These are phyloP conservation scores for Cucurbita moschata DNA, from an alignment of 306 rosid species.

Conservation along the genomic window DNA sequence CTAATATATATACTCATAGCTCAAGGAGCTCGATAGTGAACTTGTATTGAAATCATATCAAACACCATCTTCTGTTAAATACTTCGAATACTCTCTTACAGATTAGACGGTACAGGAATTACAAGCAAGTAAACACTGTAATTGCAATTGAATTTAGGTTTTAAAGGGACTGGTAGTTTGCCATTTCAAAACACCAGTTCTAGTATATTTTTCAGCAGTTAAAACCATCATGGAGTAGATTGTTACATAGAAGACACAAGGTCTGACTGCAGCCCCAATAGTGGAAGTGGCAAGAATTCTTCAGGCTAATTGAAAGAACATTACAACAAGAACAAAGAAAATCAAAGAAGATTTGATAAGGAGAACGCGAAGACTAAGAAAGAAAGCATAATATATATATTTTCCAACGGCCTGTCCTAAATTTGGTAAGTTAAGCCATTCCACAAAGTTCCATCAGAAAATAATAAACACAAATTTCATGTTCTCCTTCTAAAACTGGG, in stretches of 20 bases:
- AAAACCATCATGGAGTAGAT: background rate
- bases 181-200: background rate
- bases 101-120: background rate
- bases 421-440: background rate
- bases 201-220: background rate
- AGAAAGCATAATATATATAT: background rate
- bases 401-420: background rate
- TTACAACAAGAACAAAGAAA: background rate
- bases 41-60: background rate
- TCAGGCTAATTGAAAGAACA: background rate
- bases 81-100: background rate
- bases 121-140: background rate
- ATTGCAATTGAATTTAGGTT: background rate
- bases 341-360: background rate
- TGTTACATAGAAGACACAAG: background rate
- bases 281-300: background rate
- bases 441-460: conserved; percentile 43
- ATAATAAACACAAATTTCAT: background rate
- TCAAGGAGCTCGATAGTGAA: background rate
- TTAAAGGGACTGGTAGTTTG: background rate
- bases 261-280: background rate
- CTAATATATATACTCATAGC: background rate
- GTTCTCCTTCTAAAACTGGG: background rate
- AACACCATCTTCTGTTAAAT: background rate
- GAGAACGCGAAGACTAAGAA: background rate